These are phyloP conservation scores for Sporothrix globosa DNA, from an alignment of 2,329 filamentous ascomycete genomes.

Conservation along the genomic window DNA sequence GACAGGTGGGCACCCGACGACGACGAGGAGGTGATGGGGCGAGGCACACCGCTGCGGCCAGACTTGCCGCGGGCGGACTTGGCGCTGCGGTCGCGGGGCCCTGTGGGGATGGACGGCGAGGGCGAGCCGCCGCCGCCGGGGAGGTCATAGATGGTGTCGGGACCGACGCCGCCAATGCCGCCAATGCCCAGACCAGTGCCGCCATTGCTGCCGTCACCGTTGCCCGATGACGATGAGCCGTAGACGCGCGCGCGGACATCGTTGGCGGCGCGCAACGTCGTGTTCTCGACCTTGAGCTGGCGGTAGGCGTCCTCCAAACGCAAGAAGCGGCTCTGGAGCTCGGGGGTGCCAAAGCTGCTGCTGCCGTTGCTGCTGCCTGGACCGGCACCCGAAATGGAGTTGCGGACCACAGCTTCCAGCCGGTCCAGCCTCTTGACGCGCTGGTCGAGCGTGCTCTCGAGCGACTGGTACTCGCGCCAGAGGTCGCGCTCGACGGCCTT, in stretches of 20 bases:
- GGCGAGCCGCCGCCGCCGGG: slow-evolving; percentile 50
- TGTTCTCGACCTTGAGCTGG: slow-evolving; percentile 66
- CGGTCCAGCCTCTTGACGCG: slow-evolving; percentile 85
- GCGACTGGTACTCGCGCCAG: slow-evolving; percentile 84
- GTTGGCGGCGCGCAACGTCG: slow-evolving; percentile 68
- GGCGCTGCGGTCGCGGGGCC: slow-evolving; percentile 52
- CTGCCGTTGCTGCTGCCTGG: slow-evolving; percentile 42
- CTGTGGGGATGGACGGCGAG: slow-evolving; percentile 58
- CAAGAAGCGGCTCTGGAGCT: slow-evolving; percentile 53
- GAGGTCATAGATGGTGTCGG: slow-evolving; percentile 41
- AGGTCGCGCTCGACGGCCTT: slow-evolving; percentile 85
- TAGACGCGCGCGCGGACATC: slow-evolving; percentile 59
- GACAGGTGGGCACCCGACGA: slow-evolving; percentile 3
- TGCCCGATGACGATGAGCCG: slow-evolving; percentile 43
- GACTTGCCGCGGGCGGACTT: slow-evolving; percentile 34
- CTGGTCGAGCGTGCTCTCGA: slow-evolving; percentile 79
- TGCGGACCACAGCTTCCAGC: slow-evolving; percentile 77
- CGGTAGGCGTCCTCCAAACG: slow-evolving; percentile 65
- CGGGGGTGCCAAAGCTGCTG: slow-evolving; percentile 40
- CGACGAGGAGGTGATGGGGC: slow-evolving; percentile 35
- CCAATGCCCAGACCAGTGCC: not conserved
- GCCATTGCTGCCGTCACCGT: slow-evolving; percentile 33
- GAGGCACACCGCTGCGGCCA: slow-evolving; percentile 36
- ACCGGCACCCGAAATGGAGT: slow-evolving; percentile 58
- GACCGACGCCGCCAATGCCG: slow-evolving; percentile 41